Base-by-base conservation (phyloP, 179 eudicot genomes). In the Silene coronaria region DNA sequence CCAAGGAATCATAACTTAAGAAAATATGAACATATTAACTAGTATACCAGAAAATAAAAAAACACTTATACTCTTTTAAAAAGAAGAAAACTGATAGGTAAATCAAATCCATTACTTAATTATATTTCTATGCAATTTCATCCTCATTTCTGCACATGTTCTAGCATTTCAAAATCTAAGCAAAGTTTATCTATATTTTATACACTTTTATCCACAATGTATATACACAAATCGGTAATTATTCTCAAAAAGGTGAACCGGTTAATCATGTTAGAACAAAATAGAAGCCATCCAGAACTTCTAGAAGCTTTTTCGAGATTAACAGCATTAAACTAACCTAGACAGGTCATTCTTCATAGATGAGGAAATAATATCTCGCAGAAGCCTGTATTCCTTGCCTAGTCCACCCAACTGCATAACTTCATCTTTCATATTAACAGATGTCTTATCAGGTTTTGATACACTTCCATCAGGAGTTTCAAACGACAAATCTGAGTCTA, bases 341-440 rank as follows among this genome's bases (percentile, higher is more conserved):
- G 93, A 87, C 75, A 89, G 77, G 67, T 86, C 80, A 80, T 82
- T 77, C 80, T 84, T 87, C 72, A 79, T 77, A 3, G 89, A 77
- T 28, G 92, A 87, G 66, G 89, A 85, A 73, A 90, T 80, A 72
- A 89, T 90, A 77, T 87, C 91, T 78, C 77, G 89, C 82, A 95
- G 70, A 73, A 79, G 85, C 14, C 82, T 76, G 86, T 88, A 92
- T 73, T 92, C 97, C 79, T 88, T 89, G 73, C 90, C 75, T 76
- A 94, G 79, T 55, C 97, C 97, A 59, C 96, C 96, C 83, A 92
- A 79, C 57, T 77, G 89, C 5, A 77, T 64, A 24, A 69, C 34
- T 63, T 86, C 86, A 78, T 78, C 81, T 51, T 34, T 82, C 21
- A 30, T n/a, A 73, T 71, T 75, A 74, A 9, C 22, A 75, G 75